Conservation (phyloP, 169 alveolate genomes). For the Amoebophrya sp. region DNA sequence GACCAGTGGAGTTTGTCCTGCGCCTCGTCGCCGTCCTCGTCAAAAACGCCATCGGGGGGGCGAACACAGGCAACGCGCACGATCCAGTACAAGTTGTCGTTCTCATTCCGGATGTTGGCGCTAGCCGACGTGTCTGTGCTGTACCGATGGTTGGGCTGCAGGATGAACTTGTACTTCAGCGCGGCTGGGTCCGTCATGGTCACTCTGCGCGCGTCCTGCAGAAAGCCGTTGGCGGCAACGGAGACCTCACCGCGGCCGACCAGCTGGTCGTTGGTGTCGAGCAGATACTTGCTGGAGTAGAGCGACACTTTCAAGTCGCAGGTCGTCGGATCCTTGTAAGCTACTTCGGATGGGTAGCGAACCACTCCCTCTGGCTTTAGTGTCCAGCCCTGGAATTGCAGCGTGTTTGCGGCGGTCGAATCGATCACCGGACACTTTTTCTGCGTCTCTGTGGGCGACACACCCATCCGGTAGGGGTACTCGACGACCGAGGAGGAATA, state of each 20-base stretch:
- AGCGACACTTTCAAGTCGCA: background rate
- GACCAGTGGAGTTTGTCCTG: no score
- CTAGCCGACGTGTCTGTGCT: no score
- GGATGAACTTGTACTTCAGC: conserved; percentile 5
- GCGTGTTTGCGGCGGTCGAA: background rate
- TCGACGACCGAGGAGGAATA: no score
- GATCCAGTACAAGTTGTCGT: background rate
- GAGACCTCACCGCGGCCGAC: background rate
- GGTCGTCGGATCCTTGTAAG: conserved; percentile 3
- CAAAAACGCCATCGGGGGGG: background rate
- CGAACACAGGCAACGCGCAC: background rate
- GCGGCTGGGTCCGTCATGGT: background rate
- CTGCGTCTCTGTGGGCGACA: no score
- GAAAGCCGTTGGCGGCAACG: background rate
- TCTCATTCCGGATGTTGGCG: background rate
- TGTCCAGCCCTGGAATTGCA: background rate
- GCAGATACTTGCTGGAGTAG: background rate
- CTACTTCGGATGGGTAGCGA: background rate
- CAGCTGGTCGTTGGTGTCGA: background rate
- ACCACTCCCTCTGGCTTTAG: background rate
- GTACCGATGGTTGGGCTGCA: background rate
- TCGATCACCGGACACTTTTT: no score
- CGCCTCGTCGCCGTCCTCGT: no score
- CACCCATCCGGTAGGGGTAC: no score
- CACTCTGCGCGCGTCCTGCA: background rate